Base-by-base conservation (phyloP, 768 basidiomycete genomes). In the Suillus occidentalis region DNA sequence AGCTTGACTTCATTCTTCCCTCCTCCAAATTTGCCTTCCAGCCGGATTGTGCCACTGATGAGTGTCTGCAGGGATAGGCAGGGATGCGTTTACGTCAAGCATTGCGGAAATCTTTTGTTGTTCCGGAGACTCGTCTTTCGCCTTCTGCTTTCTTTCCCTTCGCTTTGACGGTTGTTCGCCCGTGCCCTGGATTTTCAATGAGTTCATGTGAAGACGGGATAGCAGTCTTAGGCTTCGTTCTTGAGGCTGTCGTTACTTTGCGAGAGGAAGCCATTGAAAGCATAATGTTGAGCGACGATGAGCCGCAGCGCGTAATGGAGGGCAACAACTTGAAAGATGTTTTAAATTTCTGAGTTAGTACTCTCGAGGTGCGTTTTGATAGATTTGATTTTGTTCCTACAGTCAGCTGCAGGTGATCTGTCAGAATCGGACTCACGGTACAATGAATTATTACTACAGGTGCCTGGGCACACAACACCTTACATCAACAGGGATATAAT, bases 41-140 rank as follows among this genome's bases (percentile, higher is more conserved):
- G 2, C 89, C 89, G 0, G 84, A 81, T 66, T 89, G 84, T 39
- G 84, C 73, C 12, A 85, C 63, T 2, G 69, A 67, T 6, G 87
- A 84, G 73, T 0, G 76, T 78, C 68, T 89, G 89, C 6, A 88
- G 28, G 28, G 28, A 28, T 28, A 28, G 28, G 28, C 31, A 31
- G 85, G 0, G 86, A 83, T 1, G 80, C 58, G 66, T 93, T 93
- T 10, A 91, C 84, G 2, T 80, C 76, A 25, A 83, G 83, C 91
- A 92, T 93, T 2, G 85, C 82, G 4, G 72, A 66, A 0, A 80
- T 66, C 28, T 79, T 80, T 42, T 73, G 73, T 45, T 83, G 80
- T 61, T 82, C 83, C 6, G 70, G 53, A 28, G 62, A 59, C 25
- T 59, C 28, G 40, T 31, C 58, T 59, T 28, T 42, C 10, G 40